Conservation (phyloP, 345 rosid genomes). For the Pugionium cornutum region DNA sequence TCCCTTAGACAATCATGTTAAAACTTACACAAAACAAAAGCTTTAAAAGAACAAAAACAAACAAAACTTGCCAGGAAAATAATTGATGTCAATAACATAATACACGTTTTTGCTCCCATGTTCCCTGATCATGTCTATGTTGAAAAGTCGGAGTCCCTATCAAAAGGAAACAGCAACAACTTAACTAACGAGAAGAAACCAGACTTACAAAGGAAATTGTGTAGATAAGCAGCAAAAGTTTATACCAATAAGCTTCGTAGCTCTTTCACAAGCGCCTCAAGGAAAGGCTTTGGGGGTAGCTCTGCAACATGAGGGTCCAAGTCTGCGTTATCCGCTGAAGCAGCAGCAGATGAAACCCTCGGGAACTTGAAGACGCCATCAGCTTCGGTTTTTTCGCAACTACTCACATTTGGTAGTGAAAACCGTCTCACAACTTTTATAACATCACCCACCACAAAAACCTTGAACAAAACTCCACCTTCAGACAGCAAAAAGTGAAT, state of each 20-base stretch:
- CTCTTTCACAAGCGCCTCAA: slow-evolving; percentile 81
- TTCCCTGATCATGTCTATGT: slow-evolving; percentile 86
- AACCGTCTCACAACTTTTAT: slow-evolving; percentile 86
- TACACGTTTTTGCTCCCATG: slow-evolving; percentile 68
- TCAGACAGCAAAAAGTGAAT: not conserved
- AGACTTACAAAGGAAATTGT: not conserved
- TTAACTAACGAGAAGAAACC: not conserved
- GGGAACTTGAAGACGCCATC: slow-evolving; percentile 69
- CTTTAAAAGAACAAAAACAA: not conserved
- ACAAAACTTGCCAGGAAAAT: slow-evolving; percentile 78
- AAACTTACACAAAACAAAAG: too few species aligned
- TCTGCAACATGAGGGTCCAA: slow-evolving; percentile 79
- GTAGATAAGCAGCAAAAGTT: not conserved
- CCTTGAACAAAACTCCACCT: slow-evolving; percentile 91
- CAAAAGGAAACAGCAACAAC: slow-evolving; percentile 5
- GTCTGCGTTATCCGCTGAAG: slow-evolving; percentile 87
- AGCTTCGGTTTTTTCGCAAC: slow-evolving; percentile 56
- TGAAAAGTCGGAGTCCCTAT: slow-evolving; percentile 80
- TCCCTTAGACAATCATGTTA: too few species aligned
- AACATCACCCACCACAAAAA: slow-evolving; percentile 74
- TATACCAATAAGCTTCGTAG: slow-evolving; percentile 70
- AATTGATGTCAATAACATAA: slow-evolving; percentile 91
- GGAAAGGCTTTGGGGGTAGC: slow-evolving; percentile 79
- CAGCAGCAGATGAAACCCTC: slow-evolving; percentile 86
- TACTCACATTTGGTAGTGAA: slow-evolving; percentile 76